Evolutionary conservation across 1,284 basidiomycete genomes (phyloP), one percentile per base, ranked within the genome.

Genomic region (Ganoderma leucocontextum): DNA sequence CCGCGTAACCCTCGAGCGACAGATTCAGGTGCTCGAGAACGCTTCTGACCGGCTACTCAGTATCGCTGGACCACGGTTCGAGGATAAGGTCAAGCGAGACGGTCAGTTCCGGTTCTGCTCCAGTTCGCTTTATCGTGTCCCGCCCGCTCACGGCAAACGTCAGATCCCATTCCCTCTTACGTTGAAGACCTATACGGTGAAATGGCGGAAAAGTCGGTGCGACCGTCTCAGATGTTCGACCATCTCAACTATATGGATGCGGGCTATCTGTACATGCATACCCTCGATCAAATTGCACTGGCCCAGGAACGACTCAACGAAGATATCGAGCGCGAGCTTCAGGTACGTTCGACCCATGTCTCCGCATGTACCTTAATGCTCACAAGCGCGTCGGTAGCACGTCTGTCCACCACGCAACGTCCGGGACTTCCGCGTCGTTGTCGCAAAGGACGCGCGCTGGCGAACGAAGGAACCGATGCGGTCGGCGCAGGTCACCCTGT

Each of bases 371-470:
- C 19, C 1, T 22, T 55, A 6, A 17, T 15, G 22, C 38, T 60
- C 38, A 55, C 15, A 42, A 19, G 22, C 5, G 38, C 4, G 17
- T 49, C 25, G 22, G 8, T 77, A 97, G 92, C 79, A 80, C 19
- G 74, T 83, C 17, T 97, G 91, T 75, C 95, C 96, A 2, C 87
- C 90, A 1, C 89, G 97, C 13, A 83, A 93, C 29, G 91, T 96
- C 15, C 89, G 92, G 55, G 89, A 86, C 67, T 98, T 98, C 80
- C 86, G 95, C 29, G 89, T 98, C 4, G 79, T 97, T 9, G 82
- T 91, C 15, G 86, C 94, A 25, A 82, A 87, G 70, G 97, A 99
- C 77, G 90, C 91, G 7, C 83, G 82, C 36, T 87, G 86, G 41
- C 75, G 75, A 0, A 83, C 83, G 68, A 81, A 83, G 69, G 85